Evolutionary conservation across 495 filamentous ascomycete species (phyloP), one percentile per base, ranked within the genome.

Genomic region (Tuber borchii): DNA sequence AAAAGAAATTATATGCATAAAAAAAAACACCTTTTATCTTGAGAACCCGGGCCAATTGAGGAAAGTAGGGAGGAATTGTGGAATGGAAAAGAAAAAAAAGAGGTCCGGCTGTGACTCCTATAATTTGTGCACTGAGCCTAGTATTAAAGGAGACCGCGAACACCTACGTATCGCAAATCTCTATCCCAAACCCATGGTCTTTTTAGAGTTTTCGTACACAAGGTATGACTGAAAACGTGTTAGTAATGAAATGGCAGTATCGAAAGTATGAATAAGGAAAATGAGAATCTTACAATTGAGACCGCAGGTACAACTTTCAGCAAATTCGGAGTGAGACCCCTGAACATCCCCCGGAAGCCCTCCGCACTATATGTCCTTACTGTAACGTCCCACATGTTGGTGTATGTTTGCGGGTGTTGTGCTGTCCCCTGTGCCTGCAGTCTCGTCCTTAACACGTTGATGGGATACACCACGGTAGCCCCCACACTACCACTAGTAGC

Each of bases 301-400:
- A 99, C 93, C 70, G 95, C 95, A 0, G 95, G 95, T 14, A 95
- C 93, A 46, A 99, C 95, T 85, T 99, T 99, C 80, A 98, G 87
- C 31, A 99, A 87, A 81, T 98, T 99, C 40, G 95, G 95, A 42
- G 95, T 97, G 75, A 97, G 86, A 2, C 95, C 95, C 83, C 95
- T 97, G 87, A 97, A 99, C 73, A 99, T 87, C 0, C 95, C 96
- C 71, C 91, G 87, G 37, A 92, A 77, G 2, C 95, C 96, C 85
- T 99, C 95, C 73, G 92, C 88, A 78, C 89, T 86, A 61, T 97
- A 83, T 37, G 96, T 98, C 84, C 89, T 92, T 26, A 88, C 88
- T 10, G 91, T 90, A 56, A 97, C 94, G 83, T 99, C 95, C 84
- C 88, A 86, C 74, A 98, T 93, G 39, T 95, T 91, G 44, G 87